Evolutionary conservation across 768 basidiomycete genomes (phyloP).

Genomic region (Tubosaeta sp.): DNA sequence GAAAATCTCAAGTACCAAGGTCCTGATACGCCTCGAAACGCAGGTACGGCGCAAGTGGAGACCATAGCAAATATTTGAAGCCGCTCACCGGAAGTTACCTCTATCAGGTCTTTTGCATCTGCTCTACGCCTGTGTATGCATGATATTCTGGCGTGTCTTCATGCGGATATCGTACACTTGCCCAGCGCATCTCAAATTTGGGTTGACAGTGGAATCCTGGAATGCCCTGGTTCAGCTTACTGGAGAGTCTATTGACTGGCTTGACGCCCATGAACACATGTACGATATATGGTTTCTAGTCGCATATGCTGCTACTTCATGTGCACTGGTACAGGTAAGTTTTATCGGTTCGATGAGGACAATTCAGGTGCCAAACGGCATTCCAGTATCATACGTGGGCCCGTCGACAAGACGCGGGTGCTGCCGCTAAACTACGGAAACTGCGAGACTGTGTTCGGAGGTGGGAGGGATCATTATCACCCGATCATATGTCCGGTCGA

Average conservation of each 20-base stretch:
- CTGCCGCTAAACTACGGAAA: slow-evolving; percentile 69
- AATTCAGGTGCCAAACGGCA: slow-evolving; percentile 8
- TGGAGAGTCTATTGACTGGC: slow-evolving; percentile 84
- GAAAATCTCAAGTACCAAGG: slow-evolving; percentile 76
- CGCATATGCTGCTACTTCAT: slow-evolving; percentile 83
- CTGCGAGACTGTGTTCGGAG: slow-evolving; percentile 79
- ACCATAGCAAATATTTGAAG: not conserved
- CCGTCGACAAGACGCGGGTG: slow-evolving; percentile 70
- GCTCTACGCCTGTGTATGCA: slow-evolving; percentile 83
- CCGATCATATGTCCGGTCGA: slow-evolving; percentile 92
- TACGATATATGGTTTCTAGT: slow-evolving; percentile 88
- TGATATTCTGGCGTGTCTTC: slow-evolving; percentile 98
- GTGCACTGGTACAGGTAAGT: slow-evolving; percentile 85
- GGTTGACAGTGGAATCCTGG: slow-evolving; percentile 79
- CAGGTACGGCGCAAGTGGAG: slow-evolving; percentile 47
- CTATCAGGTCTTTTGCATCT: slow-evolving; percentile 77
- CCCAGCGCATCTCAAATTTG: slow-evolving; percentile 86
- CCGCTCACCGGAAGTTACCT: slow-evolving; percentile 2
- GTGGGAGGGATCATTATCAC: slow-evolving; percentile 84
- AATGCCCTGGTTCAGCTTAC: slow-evolving; percentile 65
- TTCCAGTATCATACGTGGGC: slow-evolving; percentile 91
- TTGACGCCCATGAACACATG: slow-evolving; percentile 70
- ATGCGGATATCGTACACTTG: slow-evolving; percentile 95
- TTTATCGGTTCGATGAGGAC: not conserved
- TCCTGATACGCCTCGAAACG: slow-evolving; percentile 55